These are phyloP conservation scores for Phytophthora idaei DNA, from an alignment of 352 stramenopile genomes.

Conservation along the genomic window DNA sequence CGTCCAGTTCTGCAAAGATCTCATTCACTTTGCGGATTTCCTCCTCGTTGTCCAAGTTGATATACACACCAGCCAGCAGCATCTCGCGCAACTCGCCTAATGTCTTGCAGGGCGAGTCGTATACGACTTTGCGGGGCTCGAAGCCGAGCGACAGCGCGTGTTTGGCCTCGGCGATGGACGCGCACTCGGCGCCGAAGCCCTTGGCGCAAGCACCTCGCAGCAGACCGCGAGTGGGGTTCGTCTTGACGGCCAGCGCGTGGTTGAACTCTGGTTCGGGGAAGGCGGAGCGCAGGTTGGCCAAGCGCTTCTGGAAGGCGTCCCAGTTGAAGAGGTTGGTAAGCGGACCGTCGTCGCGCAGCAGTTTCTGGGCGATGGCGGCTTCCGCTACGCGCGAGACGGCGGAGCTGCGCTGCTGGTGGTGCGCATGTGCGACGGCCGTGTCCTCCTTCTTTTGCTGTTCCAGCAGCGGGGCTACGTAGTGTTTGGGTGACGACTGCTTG, in stretches of 20 bases:
- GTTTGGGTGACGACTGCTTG: constrained; percentile 10
- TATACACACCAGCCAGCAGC: constrained; percentile 78
- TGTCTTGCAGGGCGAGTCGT: constrained; percentile 94
- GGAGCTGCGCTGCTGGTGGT: constrained; percentile 42
- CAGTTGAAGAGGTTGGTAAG: constrained; percentile 71
- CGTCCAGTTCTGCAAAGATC: constrained; percentile 55
- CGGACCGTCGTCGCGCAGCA: constrained; percentile 62
- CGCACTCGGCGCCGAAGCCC: constrained; percentile 82
- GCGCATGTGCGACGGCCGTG: constrained; percentile 23
- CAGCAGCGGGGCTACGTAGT: constrained; percentile 60
- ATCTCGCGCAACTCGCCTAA: constrained; percentile 78
- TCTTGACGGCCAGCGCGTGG: constrained; percentile 81
- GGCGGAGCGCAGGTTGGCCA: constrained; percentile 55
- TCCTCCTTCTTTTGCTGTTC: constrained; percentile 44
- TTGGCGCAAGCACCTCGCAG: constrained; percentile 53
- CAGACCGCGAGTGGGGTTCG: constrained; percentile 76
- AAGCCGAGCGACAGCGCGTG: constrained; percentile 81
- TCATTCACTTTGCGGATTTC: constrained; percentile 84
- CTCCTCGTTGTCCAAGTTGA: constrained; percentile 93
- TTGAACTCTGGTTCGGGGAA: constrained; percentile 75
- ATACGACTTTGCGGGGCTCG: constrained; percentile 80
- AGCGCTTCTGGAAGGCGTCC: constrained; percentile 62
- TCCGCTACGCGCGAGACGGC: constrained; percentile 53
- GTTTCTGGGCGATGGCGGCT: constrained; percentile 49
- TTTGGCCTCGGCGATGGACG: constrained; percentile 82